These are phyloP conservation scores for Eucalyptus cladocalyx DNA, from an alignment of 345 rosid genomes.

Conservation along the genomic window DNA sequence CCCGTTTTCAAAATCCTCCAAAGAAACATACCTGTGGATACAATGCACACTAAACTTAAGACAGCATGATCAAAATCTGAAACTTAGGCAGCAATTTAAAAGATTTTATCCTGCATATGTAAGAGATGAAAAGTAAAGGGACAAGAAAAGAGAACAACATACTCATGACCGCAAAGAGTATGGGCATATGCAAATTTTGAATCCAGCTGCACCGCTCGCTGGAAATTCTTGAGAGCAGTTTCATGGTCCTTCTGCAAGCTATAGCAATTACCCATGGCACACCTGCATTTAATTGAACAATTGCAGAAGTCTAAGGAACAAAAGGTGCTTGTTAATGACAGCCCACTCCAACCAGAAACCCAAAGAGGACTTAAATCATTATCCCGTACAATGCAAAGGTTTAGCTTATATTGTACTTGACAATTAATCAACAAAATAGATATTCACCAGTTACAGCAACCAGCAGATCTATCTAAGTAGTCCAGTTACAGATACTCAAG, in stretches of 20 bases:
- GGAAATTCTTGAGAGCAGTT: constrained; percentile 87
- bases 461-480: neutral
- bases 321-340: neutral
- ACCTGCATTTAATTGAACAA: constrained; percentile 36
- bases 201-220: constrained; percentile 80
- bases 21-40: constrained; percentile 55
- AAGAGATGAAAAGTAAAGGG: neutral
- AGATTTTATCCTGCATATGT: neutral
- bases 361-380: neutral
- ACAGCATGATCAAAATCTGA: neutral
- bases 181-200: constrained; percentile 92
- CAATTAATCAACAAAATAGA: neutral
- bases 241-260: constrained; percentile 99
- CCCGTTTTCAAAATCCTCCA: constrained; percentile 94
- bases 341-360: neutral
- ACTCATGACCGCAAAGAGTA: constrained; percentile 98
- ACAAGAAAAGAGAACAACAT: constrained; percentile 10
- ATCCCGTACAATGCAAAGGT: neutral
- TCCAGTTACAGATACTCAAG: neutral
- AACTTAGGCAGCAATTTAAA: neutral
- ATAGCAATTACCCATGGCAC: constrained; percentile 97
- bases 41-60: neutral
- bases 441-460: neutral
- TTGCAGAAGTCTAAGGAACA: neutral
- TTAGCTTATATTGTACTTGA: neutral